These are phyloP conservation scores for Claviceps cyperi DNA, from an alignment of 2,329 filamentous ascomycete species.

Conservation along the genomic window DNA sequence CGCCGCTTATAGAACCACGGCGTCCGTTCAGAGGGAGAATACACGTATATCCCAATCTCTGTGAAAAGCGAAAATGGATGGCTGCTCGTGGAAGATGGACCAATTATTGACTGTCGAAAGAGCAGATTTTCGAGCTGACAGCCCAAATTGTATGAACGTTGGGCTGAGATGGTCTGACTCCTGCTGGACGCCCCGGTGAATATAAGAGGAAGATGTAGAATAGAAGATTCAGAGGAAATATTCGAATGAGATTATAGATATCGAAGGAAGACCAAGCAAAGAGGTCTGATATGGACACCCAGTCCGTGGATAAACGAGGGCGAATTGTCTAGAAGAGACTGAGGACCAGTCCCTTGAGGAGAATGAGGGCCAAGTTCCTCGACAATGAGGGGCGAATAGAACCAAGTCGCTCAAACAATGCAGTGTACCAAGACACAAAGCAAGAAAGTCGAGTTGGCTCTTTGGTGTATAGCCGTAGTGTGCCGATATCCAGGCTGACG, in stretches of 20 bases:
- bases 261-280: not conserved
- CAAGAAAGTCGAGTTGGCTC: conserved; percentile 1
- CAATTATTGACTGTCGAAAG: conserved; percentile 26
- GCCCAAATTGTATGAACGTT: conserved; percentile 6
- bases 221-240: too few species aligned
- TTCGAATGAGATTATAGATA: too few species aligned
- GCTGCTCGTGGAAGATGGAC: conserved; percentile 28
- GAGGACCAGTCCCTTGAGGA: not conserved
- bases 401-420: conserved; percentile 8
- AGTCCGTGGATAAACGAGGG: too few species aligned
- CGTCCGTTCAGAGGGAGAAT: conserved; percentile 15
- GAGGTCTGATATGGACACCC: not conserved
- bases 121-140: conserved; percentile 22
- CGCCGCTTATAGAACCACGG: conserved; percentile 13
- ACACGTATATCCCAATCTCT: conserved; percentile 16
- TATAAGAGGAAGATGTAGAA: not conserved
- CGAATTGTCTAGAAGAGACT: too few species aligned
- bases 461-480: conserved; percentile 1
- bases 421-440: conserved; percentile 9
- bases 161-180: conserved; percentile 1
- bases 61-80: conserved; percentile 16
- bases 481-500: not conserved
- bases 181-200: not conserved
- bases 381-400: not conserved
- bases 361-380: not conserved